Conservation (phyloP, 225 moss, liverwort and hornwort species). For the Bryum argenteum region DNA sequence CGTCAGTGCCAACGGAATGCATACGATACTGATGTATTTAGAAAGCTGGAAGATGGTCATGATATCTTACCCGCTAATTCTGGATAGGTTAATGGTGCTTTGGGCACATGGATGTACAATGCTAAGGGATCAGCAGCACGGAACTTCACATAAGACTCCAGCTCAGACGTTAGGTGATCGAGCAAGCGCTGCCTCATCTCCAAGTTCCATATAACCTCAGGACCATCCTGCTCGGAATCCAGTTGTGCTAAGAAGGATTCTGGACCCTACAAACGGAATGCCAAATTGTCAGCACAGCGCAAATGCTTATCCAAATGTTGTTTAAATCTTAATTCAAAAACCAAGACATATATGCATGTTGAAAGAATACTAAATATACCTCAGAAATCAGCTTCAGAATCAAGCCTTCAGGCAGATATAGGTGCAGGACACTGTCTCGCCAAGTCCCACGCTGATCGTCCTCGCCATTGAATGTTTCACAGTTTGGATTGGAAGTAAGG, state of each 20-base stretch:
- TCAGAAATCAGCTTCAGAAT: conserved; percentile 89
- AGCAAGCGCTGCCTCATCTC: conserved; percentile 87
- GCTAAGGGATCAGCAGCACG: conserved; percentile 97
- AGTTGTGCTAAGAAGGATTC: conserved; percentile 78
- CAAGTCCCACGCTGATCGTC: conserved; percentile 63
- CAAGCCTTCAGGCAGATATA: conserved; percentile 94
- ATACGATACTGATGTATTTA: conserved; percentile 13
- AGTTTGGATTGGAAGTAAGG: conserved; percentile 54
- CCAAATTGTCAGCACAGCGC: conserved; percentile 23
- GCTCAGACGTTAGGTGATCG: conserved; percentile 82
- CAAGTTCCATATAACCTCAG: conserved; percentile 91
- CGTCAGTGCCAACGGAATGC: neutral
- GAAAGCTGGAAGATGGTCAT: conserved; percentile 14
- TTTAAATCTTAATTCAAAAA: conserved; percentile 5
- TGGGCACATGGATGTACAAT: conserved; percentile 90
- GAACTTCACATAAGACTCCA: conserved; percentile 93
- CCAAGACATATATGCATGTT: neutral
- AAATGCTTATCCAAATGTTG: neutral
- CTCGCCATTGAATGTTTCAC: conserved; percentile 46
- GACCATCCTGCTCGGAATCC: conserved; percentile 85
- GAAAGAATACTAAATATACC: conserved; percentile 44
- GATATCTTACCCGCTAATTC: conserved; percentile 72
- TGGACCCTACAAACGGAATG: conserved; percentile 94
- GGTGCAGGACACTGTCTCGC: conserved; percentile 82
- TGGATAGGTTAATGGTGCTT: conserved; percentile 83